These are phyloP conservation scores for Brassica cretica DNA, from an alignment of 345 rosid genomes.

Conservation along the genomic window DNA sequence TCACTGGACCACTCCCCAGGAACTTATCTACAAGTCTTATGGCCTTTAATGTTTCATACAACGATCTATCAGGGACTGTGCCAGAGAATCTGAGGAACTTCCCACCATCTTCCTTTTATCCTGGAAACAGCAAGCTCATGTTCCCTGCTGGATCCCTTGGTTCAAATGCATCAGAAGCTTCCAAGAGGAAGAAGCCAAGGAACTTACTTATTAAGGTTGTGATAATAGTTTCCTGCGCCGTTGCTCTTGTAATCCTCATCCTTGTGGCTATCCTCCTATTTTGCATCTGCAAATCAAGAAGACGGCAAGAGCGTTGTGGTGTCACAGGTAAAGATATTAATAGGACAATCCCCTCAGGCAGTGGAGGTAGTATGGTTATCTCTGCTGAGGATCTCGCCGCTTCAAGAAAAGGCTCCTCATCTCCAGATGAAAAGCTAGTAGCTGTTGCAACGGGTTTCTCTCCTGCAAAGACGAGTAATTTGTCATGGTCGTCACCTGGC, in stretches of 20 bases:
- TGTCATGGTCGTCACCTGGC: conserved; percentile 97
- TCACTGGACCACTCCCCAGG: conserved; percentile 75
- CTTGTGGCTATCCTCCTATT: conserved; percentile 71
- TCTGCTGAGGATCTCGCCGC: conserved; percentile 86
- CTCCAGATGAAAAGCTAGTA: conserved; percentile 76
- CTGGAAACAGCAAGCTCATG: conserved; percentile 66
- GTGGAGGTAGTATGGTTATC: conserved; percentile 68
- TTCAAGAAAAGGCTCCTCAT: conserved; percentile 77
- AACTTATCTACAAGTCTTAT: conserved; percentile 61
- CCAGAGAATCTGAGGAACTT: conserved; percentile 81
- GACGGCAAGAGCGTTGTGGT: conserved; percentile 44
- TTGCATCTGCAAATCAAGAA: conserved; percentile 62
- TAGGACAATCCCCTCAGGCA: conserved; percentile 56
- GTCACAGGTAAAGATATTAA: conserved; percentile 48
- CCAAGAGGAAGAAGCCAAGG: conserved; percentile 59
- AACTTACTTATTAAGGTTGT: conserved; percentile 62
- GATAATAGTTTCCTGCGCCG: conserved; percentile 69
- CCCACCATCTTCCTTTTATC: conserved; percentile 76
- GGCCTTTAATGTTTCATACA: conserved; percentile 75
- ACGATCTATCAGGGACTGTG: conserved; percentile 85
- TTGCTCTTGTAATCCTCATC: conserved; percentile 66
- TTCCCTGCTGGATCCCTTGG: conserved; percentile 58
- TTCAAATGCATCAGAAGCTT: conserved; percentile 45
- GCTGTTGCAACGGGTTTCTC: conserved; percentile 71
- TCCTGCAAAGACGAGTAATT: conserved; percentile 76